Base-by-base conservation (phyloP, 2,329 filamentous ascomycete genomes). In the Monilinia polystroma region DNA sequence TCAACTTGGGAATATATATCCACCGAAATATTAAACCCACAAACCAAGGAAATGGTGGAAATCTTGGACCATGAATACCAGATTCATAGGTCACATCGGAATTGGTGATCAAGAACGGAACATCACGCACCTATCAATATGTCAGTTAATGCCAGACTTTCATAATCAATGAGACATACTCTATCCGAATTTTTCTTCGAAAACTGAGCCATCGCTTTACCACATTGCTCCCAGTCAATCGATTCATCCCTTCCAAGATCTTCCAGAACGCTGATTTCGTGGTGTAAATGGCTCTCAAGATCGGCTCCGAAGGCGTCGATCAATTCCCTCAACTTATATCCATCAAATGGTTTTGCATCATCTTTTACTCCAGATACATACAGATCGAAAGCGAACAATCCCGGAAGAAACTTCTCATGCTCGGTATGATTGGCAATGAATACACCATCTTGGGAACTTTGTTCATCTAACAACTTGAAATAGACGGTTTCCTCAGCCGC, bases 211-310 rank as follows among this genome's bases (percentile, higher is more conserved):
- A 63, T 53, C 16, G 66, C 68, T 45, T 67, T 65, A 8, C 55
- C 55, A 14, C 62, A 77, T 56, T 64, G 66, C 8, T 66, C 72
- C 78, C 78, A 79, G 66, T 79, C 75, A 32, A 75, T 75, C 49
- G 75, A 54, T 14, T 8, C 16, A 63, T 77, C 79, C 58, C 75
- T 71, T 7, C 71, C 72, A 11, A 81, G 71, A 1, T 60, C 71
- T 47, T 78, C 51, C n/a, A 81, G 73, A 35, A 76, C 75, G 32
- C 72, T 72, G 52, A 82, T 79, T 69, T 82, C 80, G 16, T 79
- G 75, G 7, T 68, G 68, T 3, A 82, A 72, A 68, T 82, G 81
- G 29, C 71, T 63, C 45, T 71, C 70, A 59, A 82, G 64, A 4
- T 68, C 68, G 0, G 73, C 71, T 56, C 76, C 78, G 62, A 82